Base-by-base conservation (phyloP, 148 eudicot species). In the Arctostaphylos glauca region DNA sequence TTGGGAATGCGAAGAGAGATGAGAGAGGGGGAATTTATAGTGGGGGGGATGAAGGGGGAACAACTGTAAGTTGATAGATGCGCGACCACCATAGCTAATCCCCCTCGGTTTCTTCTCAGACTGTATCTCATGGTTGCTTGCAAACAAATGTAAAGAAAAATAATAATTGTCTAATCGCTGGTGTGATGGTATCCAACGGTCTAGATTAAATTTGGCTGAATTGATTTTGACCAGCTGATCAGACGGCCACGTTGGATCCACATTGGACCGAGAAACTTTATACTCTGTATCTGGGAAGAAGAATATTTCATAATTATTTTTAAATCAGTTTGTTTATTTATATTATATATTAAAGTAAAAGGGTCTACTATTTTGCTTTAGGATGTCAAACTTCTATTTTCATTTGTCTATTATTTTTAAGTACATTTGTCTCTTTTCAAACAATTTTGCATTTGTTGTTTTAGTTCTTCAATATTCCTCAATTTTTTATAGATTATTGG, bases 161-260 rank as follows among this genome's bases (percentile, higher is more conserved):
- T 21, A 46, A 18, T 2, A 4, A 53, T 54, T 23, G 4, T 2
- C 6, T 59, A 21, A 6, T 18, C 12, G 38, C 18, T 1, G 38
- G 38, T 31, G 38, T 31, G 38, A 31, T 1, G 38, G 58, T 60
- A 85, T 85, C 82, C 3, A 52, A 83, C 87, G 86, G 86, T 81
- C 76, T 31, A 31, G 0, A 31, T 70, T 46, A 7, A 72, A 73
- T 68, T 9, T 9, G 47, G 6, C 5, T 9, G 48, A 6, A 6
- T 43, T n/a, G 31, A 49, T 16, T 47, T 49, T n/a, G 82, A 76
- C 82, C 74, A 85, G 87, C 41, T 4, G 84, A 76, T 44, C 14
- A n/a, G 31, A 41, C 43, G 2, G 55, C 41, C 88, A 86, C 88
- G 86, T 81, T 5, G 83, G 90, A 90, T 90, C 72, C 85, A 88